Percentiles rank a stretch among this genome's conserved stretches.
phyloP scores from a whole-genome alignment of 2,329 filamentous ascomycete genomes.

The Fusarium lateritium region DNA sequence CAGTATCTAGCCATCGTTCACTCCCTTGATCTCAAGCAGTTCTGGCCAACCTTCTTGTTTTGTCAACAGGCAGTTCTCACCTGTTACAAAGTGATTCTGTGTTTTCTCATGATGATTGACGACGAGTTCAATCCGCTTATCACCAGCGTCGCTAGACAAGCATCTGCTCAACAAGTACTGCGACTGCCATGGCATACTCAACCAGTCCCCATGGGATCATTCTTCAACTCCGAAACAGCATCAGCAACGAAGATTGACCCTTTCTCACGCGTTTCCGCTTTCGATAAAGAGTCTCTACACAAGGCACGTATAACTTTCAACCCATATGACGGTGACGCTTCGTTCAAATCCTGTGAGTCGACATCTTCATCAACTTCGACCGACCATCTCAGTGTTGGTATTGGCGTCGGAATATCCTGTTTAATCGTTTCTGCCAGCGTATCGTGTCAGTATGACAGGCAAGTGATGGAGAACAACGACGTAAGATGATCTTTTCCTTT shows the following conservation, averaged over 20 bases:
- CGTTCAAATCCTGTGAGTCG: not conserved
- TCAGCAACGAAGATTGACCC: not conserved
- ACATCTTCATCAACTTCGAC: not conserved
- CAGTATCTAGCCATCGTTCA: too few species aligned
- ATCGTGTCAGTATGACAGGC: conserved; percentile 2
- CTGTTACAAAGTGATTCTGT: too few species aligned
- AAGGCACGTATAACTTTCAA: not conserved
- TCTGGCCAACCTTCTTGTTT: too few species aligned
- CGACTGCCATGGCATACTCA: not conserved
- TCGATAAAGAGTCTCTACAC: not conserved
- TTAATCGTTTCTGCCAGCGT: not conserved
- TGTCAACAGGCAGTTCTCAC: too few species aligned
- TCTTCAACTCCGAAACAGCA: not conserved
- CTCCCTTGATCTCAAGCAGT: too few species aligned
- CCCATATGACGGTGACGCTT: not conserved
- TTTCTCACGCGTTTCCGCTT: not conserved
- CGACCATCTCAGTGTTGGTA: conserved; percentile 4
- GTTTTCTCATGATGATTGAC: not conserved
- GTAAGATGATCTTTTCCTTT: not conserved
- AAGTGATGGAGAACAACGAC: conserved; percentile 1
- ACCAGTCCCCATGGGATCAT: not conserved
- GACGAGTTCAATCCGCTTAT: conserved; percentile 1
- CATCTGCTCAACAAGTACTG: not conserved
- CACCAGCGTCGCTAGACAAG: not conserved
- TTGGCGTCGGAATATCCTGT: not conserved